Percentiles rank a stretch among this genome's conserved stretches.
Conservation (phyloP, 2,329 filamentous ascomycete species). For the Chrysoporthe deuterocubensis region DNA sequence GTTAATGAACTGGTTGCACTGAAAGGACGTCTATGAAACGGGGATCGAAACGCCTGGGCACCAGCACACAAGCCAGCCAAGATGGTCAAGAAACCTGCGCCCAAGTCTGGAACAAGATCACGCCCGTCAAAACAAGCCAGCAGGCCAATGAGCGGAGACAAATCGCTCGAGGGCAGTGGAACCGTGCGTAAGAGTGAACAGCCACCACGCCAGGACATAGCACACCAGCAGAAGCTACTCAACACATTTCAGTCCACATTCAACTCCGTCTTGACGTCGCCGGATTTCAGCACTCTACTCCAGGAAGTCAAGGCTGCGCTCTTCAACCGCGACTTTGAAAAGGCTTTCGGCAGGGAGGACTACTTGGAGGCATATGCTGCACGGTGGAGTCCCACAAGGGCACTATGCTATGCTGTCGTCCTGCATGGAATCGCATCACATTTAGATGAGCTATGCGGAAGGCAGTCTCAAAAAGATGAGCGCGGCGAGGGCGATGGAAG, state of each 20-base stretch:
- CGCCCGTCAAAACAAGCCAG: background rate
- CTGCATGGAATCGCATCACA: conserved; percentile 46
- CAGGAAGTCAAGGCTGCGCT: conserved; percentile 86
- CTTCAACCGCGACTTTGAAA: conserved; percentile 81
- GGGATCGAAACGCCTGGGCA: background rate
- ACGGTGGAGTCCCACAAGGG: conserved; percentile 87
- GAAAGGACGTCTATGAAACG: background rate
- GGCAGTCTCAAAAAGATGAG: background rate
- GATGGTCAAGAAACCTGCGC: conserved; percentile 7
- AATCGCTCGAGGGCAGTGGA: background rate
- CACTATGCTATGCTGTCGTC: conserved; percentile 75
- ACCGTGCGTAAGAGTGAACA: background rate
- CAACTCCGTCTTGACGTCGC: conserved; percentile 49
- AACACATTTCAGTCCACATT: conserved; percentile 75
- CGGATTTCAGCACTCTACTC: conserved; percentile 59
- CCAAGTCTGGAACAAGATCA: background rate
- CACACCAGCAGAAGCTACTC: conserved; percentile 50
- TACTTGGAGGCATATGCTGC: conserved; percentile 83
- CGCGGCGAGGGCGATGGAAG: background rate
- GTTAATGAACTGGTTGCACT: no score
- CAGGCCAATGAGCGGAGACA: background rate
- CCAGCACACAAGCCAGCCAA: background rate
- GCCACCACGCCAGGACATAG: background rate
- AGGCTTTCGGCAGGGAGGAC: conserved; percentile 74
- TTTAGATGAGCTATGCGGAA: conserved; percentile 33